These are phyloP conservation scores for Fusarium subtropicale DNA, from an alignment of 2,329 filamentous ascomycete genomes.

Conservation along the genomic window DNA sequence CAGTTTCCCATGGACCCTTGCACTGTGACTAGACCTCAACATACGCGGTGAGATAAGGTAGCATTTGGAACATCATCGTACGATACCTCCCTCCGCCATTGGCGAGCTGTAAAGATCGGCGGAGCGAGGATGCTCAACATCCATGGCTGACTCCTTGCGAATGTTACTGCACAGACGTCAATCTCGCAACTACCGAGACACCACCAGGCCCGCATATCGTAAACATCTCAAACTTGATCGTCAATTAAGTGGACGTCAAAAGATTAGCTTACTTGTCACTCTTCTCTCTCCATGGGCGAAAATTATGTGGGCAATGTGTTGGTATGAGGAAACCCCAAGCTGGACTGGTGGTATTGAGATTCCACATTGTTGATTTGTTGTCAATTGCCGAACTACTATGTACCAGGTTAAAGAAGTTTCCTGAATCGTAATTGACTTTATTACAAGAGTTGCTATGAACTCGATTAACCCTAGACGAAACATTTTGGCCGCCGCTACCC, in stretches of 20 bases:
- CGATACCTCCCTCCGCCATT: not conserved
- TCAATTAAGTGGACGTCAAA: too few species aligned
- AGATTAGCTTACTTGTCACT: not conserved
- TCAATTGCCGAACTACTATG: not conserved
- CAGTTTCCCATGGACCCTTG: too few species aligned
- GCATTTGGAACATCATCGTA: not conserved
- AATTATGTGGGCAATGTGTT: too few species aligned
- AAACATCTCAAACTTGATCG: not conserved
- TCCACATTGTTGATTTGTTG: not conserved
- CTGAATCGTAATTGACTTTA: not conserved
- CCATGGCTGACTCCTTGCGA: not conserved
- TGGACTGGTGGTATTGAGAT: not conserved
- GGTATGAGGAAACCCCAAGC: not conserved
- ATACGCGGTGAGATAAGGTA: not conserved
- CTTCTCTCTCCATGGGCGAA: not conserved
- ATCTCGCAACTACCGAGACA: constrained; percentile 2
- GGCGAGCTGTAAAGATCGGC: not conserved
- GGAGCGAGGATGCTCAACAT: not conserved
- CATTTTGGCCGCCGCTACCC: not conserved
- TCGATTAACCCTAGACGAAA: not conserved
- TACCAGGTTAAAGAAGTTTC: too few species aligned
- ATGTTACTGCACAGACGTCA: constrained; percentile 2
- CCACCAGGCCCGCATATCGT: not conserved
- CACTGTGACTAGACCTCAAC: not conserved
- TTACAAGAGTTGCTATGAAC: not conserved